A percentile compares a stretch with the other conserved stretches of the same genome.
Conservation (phyloP, 2,329 filamentous ascomycete genomes). For the Apiospora malaysiana region DNA sequence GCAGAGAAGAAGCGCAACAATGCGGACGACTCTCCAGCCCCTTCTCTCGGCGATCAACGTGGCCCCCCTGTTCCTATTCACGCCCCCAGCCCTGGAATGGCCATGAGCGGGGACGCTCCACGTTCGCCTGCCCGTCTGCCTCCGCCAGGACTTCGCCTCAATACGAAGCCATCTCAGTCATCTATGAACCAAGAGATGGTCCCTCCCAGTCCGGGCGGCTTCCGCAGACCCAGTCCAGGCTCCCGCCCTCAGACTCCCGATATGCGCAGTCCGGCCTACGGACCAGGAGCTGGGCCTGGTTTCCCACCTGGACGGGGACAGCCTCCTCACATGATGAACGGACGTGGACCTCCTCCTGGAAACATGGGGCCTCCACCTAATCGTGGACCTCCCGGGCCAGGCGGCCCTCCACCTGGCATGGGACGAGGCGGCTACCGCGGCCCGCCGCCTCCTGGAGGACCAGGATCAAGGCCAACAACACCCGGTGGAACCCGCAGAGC, state of each 20-base stretch:
- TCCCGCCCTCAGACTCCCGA: conserved; percentile 29
- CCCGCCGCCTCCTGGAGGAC: conserved; percentile 31
- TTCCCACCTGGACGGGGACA: conserved; percentile 33
- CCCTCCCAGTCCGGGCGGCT: conserved; percentile 39
- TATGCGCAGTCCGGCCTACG: conserved; percentile 35
- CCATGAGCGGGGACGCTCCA: conserved; percentile 57
- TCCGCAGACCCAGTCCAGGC: conserved; percentile 41
- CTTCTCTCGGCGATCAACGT: conserved; percentile 42
- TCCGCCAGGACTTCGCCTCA: conserved; percentile 47
- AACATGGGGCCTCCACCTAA: conserved; percentile 35
- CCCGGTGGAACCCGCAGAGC: conserved; percentile 28
- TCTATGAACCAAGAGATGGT: conserved; percentile 46
- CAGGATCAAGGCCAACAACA: conserved; percentile 30
- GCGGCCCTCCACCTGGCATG: conserved; percentile 36
- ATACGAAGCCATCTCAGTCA: conserved; percentile 51
- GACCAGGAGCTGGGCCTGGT: conserved; percentile 37
- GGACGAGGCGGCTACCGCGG: conserved; percentile 33
- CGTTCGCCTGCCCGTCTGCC: conserved; percentile 44
- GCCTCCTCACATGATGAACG: conserved; percentile 23
- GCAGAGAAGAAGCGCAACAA: conserved; percentile 41
- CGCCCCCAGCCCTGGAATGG: conserved; percentile 55
- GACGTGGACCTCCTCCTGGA: conserved; percentile 29
- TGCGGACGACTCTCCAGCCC: conserved; percentile 39
- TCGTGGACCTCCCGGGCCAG: conserved; percentile 33
- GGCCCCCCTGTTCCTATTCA: conserved; percentile 57